Evolutionary conservation across 345 rosid species (phyloP), one percentile per base, ranked within the genome.

Genomic region (Leavenworthia alabamica): DNA sequence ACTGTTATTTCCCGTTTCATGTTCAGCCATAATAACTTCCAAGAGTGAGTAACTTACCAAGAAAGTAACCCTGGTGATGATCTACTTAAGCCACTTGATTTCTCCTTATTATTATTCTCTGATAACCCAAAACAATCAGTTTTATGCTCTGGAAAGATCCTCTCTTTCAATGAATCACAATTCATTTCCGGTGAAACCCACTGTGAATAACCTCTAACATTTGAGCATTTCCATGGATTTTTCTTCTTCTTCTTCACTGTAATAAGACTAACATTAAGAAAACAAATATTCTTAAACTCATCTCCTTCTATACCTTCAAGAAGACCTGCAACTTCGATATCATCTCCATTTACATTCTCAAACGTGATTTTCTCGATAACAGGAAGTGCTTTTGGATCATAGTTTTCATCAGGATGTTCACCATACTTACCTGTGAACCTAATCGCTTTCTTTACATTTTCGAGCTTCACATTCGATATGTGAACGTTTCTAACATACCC

Each of bases 301-400:
- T 83, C 88, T 41, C 87, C 95, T 78, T 87, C 79, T 32, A 93
- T 87, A 44, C 99, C 99, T 72, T 87, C 81, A 39, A 93, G 76
- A 50, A 82, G 76, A 44, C 99, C 99, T 16, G 96, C 99, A 28
- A 73, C 66, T 24, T 63, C 80, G 19, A 93, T 72, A 13, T 70
- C 81, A 51, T 76, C 80, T 26, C 99, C 99, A n/a, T 13, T 57
- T 39, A 93, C 74, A 77, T 93, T 79, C 70, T 80, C 78, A 50
- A 93, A 31, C 11, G 97, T 89, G 23, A 93, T 76, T 61, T 66
- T 75, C 61, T 89, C 90, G 22, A 93, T 73, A 41, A 24, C 12
- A 1, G 99, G 99, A 24, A 89, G 82, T 22, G 95, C 99, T 33
- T 60, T 79, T 16, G 88, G 86, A 67, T 93, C 83, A 5, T 62